phyloP scores from a whole-genome alignment of 2,329 filamentous ascomycete genomes.

The Pezicula rhizophila region DNA sequence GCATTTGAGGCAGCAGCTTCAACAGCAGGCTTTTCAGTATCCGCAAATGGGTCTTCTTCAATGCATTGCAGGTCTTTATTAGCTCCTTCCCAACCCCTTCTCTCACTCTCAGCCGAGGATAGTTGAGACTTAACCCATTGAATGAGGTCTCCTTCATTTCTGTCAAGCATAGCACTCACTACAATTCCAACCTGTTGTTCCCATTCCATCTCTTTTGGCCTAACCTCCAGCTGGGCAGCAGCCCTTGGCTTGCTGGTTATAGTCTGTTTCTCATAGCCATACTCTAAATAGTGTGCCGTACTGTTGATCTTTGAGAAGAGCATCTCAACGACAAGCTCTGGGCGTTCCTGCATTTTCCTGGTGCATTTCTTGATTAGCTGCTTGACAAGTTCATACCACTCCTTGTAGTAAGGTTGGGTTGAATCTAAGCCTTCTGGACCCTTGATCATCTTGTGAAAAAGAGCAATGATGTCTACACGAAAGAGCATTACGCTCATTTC shows the following conservation, averaged over 20 bases:
- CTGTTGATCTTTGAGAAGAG: slow-evolving; percentile 86
- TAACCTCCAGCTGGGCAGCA: slow-evolving; percentile 79
- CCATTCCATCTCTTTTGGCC: slow-evolving; percentile 53
- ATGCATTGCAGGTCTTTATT: slow-evolving; percentile 51
- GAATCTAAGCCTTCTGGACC: slow-evolving; percentile 70
- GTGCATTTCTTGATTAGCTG: slow-evolving; percentile 78
- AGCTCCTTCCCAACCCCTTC: slow-evolving; percentile 71
- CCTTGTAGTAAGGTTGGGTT: slow-evolving; percentile 60
- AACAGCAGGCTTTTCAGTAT: slow-evolving; percentile 26
- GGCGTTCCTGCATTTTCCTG: slow-evolving; percentile 79
- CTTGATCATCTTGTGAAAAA: slow-evolving; percentile 89
- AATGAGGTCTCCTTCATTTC: slow-evolving; percentile 69
- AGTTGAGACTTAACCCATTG: slow-evolving; percentile 75
- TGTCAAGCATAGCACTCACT: slow-evolving; percentile 73
- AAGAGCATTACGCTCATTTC: slow-evolving; percentile 85
- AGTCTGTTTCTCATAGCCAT: slow-evolving; percentile 79
- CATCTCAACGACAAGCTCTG: slow-evolving; percentile 83
- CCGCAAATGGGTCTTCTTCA: slow-evolving; percentile 32
- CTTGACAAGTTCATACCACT: slow-evolving; percentile 86
- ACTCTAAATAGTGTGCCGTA: slow-evolving; percentile 82
- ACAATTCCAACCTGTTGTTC: slow-evolving; percentile 68
- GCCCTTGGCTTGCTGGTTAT: slow-evolving; percentile 58
- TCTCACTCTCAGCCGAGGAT: slow-evolving; percentile 61
- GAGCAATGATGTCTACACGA: slow-evolving; percentile 80
- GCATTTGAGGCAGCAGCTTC: slow-evolving; percentile 30